Evolutionary conservation across 371 early-diverging fungal species (phyloP).

Genomic region (Choanephora cucurbitarum): DNA sequence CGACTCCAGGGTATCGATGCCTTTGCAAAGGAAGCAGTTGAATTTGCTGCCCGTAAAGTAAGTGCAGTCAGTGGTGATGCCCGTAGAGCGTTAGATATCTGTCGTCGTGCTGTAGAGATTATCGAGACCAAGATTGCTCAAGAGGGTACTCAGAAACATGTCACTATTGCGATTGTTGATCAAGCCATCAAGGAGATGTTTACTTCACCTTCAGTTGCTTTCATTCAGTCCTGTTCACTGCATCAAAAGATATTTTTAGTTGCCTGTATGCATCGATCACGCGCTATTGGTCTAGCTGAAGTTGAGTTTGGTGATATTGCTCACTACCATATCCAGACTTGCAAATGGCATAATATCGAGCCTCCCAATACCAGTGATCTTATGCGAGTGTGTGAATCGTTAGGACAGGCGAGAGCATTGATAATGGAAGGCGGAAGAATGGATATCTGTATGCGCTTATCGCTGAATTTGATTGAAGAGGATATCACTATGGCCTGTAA

Average conservation of each 20-base stretch:
- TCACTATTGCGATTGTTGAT: constrained; percentile 77
- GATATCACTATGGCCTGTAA: constrained; percentile 80
- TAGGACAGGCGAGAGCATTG: constrained; percentile 67
- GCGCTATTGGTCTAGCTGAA: constrained; percentile 74
- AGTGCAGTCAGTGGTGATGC: constrained; percentile 97
- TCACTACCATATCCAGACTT: constrained; percentile 55
- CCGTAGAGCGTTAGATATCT: constrained; percentile 93
- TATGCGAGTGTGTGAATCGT: constrained; percentile 66
- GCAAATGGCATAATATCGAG: constrained; percentile 64
- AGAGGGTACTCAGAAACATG: constrained; percentile 31
- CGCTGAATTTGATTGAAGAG: constrained; percentile 69
- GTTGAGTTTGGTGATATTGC: constrained; percentile 73
- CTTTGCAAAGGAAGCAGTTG: constrained; percentile 85
- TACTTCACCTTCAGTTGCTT: constrained; percentile 71
- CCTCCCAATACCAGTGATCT: constrained; percentile 66
- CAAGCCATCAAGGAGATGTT: constrained; percentile 87
- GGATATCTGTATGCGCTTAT: constrained; percentile 70
- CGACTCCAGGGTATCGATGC: constrained; percentile 74
- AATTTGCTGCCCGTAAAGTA: constrained; percentile 93
- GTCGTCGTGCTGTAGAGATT: constrained; percentile 86
- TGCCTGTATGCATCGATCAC: constrained; percentile 63
- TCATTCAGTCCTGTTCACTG: constrained; percentile 70
- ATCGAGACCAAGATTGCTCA: constrained; percentile 55
- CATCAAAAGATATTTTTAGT: constrained; percentile 88
- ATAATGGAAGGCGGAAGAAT: constrained; percentile 71